Evolutionary conservation across 1,284 basidiomycete genomes (phyloP), one percentile per base, ranked within the genome.

Genomic region (Taiwanofungus camphoratus): DNA sequence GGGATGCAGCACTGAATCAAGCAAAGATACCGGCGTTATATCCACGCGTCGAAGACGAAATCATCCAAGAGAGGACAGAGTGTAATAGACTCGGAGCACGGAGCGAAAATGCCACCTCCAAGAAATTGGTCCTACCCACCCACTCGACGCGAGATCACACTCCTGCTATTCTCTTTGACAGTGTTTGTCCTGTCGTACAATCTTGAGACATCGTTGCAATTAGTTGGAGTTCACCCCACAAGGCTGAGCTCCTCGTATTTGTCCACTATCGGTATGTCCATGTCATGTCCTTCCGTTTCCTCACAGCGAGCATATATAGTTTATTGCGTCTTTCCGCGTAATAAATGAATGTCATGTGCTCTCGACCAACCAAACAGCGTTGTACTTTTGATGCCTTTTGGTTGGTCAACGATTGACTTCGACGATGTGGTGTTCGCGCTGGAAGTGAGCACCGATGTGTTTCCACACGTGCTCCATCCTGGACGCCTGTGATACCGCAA

Each of bases 131-230:
- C 65, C 34, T 69, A 74, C 1, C 74, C 77, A 40, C 82, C 77
- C 12, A 79, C 70, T 36, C 73, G 79, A 50, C 74, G 84, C 53
- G 84, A 87, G 62, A 48, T 79, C 20, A 71, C 72, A 4, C 71
- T 87, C 49, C 50, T 81, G 44, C 62, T 83, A 23, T 76, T 83
- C 52, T 76, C 74, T 11, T 54, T 84, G 26, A 68, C 73, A 12
- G 62, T 75, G 39, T 87, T 85, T 53, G 61, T 81, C 24, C 60
- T 86, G 37, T 74, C 81, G 18, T 87, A 78, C 58, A 82, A 87
- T 59, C 60, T 84, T 42, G 79, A 82, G 54, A 58, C 67, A 2
- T 76, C 81, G 0, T 64, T 84, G 11, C 64, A 68, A 30, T 60
- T 69, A 21, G 57, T 77, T 7, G 74, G 74, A 15, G 56, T 75